Base-by-base conservation (phyloP, 2,329 filamentous ascomycete genomes). In the Boeremia lycopersici region DNA sequence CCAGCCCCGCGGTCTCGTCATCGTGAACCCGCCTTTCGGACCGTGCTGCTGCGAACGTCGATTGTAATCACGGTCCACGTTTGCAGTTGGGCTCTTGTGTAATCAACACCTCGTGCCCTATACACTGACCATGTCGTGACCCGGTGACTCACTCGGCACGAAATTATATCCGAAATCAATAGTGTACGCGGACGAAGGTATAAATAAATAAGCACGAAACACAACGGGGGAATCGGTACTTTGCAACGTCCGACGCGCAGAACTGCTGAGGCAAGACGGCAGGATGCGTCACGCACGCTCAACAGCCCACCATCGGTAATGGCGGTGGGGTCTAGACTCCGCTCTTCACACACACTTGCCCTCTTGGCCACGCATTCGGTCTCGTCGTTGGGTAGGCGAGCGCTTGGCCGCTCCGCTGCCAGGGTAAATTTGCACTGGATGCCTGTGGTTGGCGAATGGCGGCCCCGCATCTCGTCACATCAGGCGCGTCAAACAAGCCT, bases 351-450 rank as follows among this genome's bases (percentile, higher is more conserved):
- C 43, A 48, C 28, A 40, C 38, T 34, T 48, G 25, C 38, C 15
- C 25, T 23, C 47, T 51, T 56, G 33, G 53, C 48, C 39, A 51
- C 48, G 47, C 42, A n/a, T 47, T 42, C 36, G 38, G 48, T 47
- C 38, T 51, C 48, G 43, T 51, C 13, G 53, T 31, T 51, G 53
- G 38, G 40, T 26, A 51, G 47, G 48, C 48, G 48, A 51, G 53
- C 53, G 48, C 64, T 67, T 65, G 64, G 64, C 57, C 57, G 51
- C 61, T 62, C 53, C 50, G 52, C 59, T 56, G 51, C 52, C 41
- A 55, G 52, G 52, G 36, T 55, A 28, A 31, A 36, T 19, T 33
- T 19, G 52, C 26, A 13, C 41, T 50, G 41, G 23, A 29, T 17
- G 41, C 25, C 41, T 38, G 17, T 49, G 46, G 42, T 55, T 55